Evolutionary conservation across 345 rosid species (phyloP).

Genomic region (Arabidopsis suecica): DNA sequence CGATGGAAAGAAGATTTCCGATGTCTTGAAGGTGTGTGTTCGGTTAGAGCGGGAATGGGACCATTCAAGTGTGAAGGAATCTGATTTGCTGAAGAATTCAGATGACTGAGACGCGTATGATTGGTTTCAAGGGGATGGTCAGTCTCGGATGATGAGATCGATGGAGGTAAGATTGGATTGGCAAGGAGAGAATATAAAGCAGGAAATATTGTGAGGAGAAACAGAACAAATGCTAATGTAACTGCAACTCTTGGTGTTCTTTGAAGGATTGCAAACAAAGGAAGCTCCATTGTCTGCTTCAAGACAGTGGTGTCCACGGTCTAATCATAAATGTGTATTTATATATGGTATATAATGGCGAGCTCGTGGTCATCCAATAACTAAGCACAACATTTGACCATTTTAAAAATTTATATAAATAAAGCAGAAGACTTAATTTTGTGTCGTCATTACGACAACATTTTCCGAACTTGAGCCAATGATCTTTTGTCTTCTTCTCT

Average conservation of each 20-base stretch:
- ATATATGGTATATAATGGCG: constrained; percentile 26
- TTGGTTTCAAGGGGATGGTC: not conserved
- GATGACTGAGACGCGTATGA: not conserved
- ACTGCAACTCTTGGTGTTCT: constrained; percentile 34
- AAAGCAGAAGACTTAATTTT: constrained; percentile 12
- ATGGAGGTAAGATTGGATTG: constrained; percentile 26
- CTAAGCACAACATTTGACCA: constrained; percentile 18
- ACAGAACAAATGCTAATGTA: constrained; percentile 32
- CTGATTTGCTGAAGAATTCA: constrained; percentile 9
- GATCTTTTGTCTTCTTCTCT: constrained; percentile 65
- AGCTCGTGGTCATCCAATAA: constrained; percentile 28
- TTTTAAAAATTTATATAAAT: constrained; percentile 12
- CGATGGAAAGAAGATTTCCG: not conserved
- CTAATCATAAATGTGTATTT: constrained; percentile 24
- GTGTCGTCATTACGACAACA: constrained; percentile 34
- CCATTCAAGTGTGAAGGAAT: constrained; percentile 14
- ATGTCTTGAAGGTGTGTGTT: constrained; percentile 9
- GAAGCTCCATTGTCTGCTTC: constrained; percentile 35
- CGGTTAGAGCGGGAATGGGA: constrained; percentile 5
- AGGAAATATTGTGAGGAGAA: constrained; percentile 36
- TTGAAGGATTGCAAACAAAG: constrained; percentile 37
- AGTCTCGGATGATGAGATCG: constrained; percentile 11
- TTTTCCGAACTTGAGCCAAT: constrained; percentile 42
- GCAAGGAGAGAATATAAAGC: constrained; percentile 37
- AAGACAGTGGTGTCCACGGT: constrained; percentile 20